Conservation (phyloP, 2,329 filamentous ascomycete genomes). For the Blastomyces parvus region DNA sequence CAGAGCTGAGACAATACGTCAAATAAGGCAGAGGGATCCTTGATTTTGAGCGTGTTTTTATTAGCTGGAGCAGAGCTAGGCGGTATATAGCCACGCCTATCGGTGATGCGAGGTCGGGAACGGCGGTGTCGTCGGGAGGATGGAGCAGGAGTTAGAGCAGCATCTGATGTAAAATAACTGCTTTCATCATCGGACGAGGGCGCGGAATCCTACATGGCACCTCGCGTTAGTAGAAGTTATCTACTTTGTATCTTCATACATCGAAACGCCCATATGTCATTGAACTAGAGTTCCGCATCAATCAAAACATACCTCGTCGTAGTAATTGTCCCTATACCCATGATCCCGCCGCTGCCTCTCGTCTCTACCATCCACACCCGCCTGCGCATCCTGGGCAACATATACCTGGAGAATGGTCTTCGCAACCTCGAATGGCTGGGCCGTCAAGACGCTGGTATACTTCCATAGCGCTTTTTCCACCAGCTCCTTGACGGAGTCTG, state of each 20-base stretch:
- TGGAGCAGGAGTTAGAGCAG: conserved; percentile 34
- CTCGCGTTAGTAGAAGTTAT: conserved; percentile 10
- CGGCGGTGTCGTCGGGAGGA: conserved; percentile 34
- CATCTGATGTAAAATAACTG: conserved; percentile 68
- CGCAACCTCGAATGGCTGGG: conserved; percentile 94
- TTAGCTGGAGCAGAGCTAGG: conserved; percentile 28
- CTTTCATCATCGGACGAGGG: conserved; percentile 62
- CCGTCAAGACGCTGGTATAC: conserved; percentile 78
- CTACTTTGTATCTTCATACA: conserved; percentile 7
- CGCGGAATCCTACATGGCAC: conserved; percentile 21
- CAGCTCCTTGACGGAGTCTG: conserved; percentile 65
- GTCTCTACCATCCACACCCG: conserved; percentile 24
- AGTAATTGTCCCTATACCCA: conserved; percentile 23
- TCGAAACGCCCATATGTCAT: too few species aligned
- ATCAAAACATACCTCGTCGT: conserved; percentile 22
- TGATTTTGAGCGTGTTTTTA: conserved; percentile 58
- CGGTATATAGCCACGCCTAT: conserved; percentile 38
- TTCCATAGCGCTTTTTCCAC: conserved; percentile 83
- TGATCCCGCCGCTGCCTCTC: conserved; percentile 23
- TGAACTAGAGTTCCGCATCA: neutral
- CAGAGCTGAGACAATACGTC: conserved; percentile 83
- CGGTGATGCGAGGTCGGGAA: conserved; percentile 34
- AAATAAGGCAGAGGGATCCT: conserved; percentile 68
- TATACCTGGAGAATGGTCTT: conserved; percentile 84
- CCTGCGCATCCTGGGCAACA: conserved; percentile 36